Evolutionary conservation across 2,329 filamentous ascomycete genomes (phyloP).

Genomic region (Exophiala alcalophila): DNA sequence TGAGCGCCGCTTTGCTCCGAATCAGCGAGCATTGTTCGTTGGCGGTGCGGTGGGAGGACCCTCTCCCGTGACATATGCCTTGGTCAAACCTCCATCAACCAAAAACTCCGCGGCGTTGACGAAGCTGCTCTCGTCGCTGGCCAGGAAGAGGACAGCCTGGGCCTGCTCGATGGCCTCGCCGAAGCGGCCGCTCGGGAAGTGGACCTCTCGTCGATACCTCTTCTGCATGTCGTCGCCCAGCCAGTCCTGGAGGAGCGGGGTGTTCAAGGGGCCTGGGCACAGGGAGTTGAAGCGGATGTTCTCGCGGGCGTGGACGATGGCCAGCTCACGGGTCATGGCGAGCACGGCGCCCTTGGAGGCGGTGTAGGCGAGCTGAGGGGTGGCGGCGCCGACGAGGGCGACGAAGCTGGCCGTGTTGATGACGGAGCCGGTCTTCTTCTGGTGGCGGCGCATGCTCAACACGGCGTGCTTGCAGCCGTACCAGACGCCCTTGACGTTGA

Average conservation of each 20-base stretch:
- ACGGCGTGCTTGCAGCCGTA: slow-evolving; percentile 91
- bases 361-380: slow-evolving; percentile 65
- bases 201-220: slow-evolving; percentile 76
- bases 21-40: slow-evolving; percentile 39
- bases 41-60: slow-evolving; percentile 55
- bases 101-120: slow-evolving; percentile 91
- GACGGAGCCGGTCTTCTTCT: slow-evolving; percentile 67
- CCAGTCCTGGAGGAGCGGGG: slow-evolving; percentile 88
- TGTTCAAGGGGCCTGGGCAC: slow-evolving; percentile 89
- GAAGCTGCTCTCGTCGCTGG: slow-evolving; percentile 83
- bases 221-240: slow-evolving; percentile 82
- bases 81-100: slow-evolving; percentile 93
- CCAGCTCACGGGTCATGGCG: slow-evolving; percentile 83
- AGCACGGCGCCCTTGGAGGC: slow-evolving; percentile 91
- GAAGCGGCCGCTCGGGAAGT: slow-evolving; percentile 84
- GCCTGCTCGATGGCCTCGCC: slow-evolving; percentile 94
- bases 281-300: slow-evolving; percentile 86
- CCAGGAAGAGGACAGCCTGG: slow-evolving; percentile 81
- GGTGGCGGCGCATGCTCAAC: slow-evolving; percentile 71
- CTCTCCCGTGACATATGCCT: slow-evolving; percentile 71
- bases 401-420: slow-evolving; percentile 32
- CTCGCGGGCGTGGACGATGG: slow-evolving; percentile 84
- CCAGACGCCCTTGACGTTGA: slow-evolving; percentile 99
- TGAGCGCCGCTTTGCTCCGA: too few relatives aligned
- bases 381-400: slow-evolving; percentile 30